These are phyloP conservation scores for Waitea zeae DNA, from an alignment of 1,284 basidiomycete genomes.

Conservation along the genomic window DNA sequence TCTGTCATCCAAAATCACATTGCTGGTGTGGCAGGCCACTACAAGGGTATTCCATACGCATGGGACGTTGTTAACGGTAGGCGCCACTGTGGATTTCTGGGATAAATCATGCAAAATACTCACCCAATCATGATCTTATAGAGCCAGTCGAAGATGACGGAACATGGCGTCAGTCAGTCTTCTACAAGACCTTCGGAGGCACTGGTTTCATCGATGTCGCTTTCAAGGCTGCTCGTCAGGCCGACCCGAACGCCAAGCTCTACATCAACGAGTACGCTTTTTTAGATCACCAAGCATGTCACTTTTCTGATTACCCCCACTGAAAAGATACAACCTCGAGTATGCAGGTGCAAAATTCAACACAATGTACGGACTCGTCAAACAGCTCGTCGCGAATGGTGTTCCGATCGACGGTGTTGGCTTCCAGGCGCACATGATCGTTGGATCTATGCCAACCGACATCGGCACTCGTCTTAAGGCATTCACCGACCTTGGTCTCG, in stretches of 20 bases:
- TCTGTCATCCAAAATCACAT: conserved; percentile 27
- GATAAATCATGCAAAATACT: too few relatives aligned
- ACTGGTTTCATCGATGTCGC: conserved; percentile 24
- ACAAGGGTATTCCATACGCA: conserved; percentile 17
- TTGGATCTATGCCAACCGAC: conserved; percentile 23
- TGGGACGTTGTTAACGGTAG: too few relatives aligned
- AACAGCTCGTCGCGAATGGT: conserved; percentile 19
- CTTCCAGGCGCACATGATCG: conserved; percentile 30
- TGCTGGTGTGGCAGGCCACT: conserved; percentile 26
- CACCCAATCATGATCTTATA: too few relatives aligned
- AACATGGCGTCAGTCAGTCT: conserved; percentile 27
- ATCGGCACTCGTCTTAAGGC: conserved; percentile 23
- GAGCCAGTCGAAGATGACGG: conserved; percentile 45
- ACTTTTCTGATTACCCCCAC: too few relatives aligned
- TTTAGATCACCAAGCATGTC: conserved; percentile 29
- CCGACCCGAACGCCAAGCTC: conserved; percentile 23
- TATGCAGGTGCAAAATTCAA: conserved; percentile 21
- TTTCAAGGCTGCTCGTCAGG: conserved; percentile 23
- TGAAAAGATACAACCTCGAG: conserved; percentile 40
- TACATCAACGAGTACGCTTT: conserved; percentile 6
- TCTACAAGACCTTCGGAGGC: conserved; percentile 27
- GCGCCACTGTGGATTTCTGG: too few relatives aligned
- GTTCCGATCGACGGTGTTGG: conserved; percentile 33
- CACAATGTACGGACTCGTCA: conserved; percentile 25
- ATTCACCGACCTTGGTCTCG: conserved; percentile 30